Percentiles rank a stretch among this genome's conserved stretches.
phyloP scores from a whole-genome alignment of 2,329 filamentous ascomycete species.

The Hypoxylon sp. region DNA sequence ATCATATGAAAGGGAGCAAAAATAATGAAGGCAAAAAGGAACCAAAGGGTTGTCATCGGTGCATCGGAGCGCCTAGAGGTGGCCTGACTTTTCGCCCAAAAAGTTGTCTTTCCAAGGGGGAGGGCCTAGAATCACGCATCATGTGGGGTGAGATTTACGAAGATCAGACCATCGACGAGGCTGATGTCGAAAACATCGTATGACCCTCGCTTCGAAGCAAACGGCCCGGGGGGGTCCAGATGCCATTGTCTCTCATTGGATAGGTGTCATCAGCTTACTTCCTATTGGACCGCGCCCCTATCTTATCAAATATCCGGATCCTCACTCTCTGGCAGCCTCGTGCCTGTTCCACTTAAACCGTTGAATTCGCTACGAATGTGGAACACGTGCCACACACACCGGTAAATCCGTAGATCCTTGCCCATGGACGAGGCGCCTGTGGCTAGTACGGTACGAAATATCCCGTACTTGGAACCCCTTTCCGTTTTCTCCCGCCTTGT shows the following conservation, averaged over 20 bases:
- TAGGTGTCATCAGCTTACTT: neutral
- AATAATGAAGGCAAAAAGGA: conserved; percentile 3
- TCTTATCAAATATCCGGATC: conserved; percentile 12
- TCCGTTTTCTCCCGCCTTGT: conserved; percentile 27
- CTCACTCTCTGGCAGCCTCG: conserved; percentile 26
- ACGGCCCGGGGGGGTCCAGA: conserved; percentile 32
- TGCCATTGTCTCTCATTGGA: conserved; percentile 28
- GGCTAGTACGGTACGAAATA: conserved; percentile 22
- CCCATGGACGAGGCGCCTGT: conserved; percentile 27
- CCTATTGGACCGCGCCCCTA: conserved; percentile 23
- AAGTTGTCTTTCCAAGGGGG: conserved; percentile 33
- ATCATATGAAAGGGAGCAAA: conserved; percentile 25
- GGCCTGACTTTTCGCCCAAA: conserved; percentile 38
- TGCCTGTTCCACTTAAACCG: conserved; percentile 26
- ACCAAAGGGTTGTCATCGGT: conserved; percentile 31
- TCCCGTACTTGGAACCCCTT: conserved; percentile 1
- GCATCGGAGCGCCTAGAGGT: conserved; percentile 33
- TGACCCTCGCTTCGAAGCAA: conserved; percentile 43
- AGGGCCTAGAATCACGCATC: conserved; percentile 42
- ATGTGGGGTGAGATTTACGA: conserved; percentile 42
- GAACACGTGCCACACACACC: conserved; percentile 9
- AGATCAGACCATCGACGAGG: conserved; percentile 50
- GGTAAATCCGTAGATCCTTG: neutral
- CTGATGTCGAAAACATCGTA: conserved; percentile 47
- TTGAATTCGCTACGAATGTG: conserved; percentile 18